A percentile compares a stretch with the other conserved stretches of the same genome.
phyloP scores from a whole-genome alignment of 768 basidiomycete species.

The Leccinum boreale region DNA sequence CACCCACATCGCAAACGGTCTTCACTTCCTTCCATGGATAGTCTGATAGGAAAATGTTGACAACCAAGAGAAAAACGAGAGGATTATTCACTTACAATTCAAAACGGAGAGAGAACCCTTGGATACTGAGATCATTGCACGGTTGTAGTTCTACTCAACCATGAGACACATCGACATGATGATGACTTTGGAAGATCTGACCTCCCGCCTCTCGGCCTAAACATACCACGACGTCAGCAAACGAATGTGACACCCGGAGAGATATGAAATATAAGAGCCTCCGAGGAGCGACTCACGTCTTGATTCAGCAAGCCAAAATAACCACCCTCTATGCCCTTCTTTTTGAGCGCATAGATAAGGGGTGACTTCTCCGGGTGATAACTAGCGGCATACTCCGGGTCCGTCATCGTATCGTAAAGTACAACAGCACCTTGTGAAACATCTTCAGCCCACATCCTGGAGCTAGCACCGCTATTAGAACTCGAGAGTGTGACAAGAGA shows the following conservation, averaged over 20 bases:
- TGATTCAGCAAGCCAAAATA: slow-evolving; percentile 22
- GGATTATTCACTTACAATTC: background rate
- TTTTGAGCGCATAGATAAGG: slow-evolving; percentile 17
- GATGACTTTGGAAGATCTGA: background rate
- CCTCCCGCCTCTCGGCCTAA: slow-evolving; percentile 16
- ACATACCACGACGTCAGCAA: background rate
- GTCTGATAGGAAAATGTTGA: background rate
- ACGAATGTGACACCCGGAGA: background rate
- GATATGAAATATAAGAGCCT: background rate
- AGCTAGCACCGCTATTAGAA: slow-evolving; percentile 8
- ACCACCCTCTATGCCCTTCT: slow-evolving; percentile 11
- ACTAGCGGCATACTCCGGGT: slow-evolving; percentile 23
- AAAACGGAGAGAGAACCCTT: slow-evolving; percentile 14
- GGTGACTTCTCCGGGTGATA: slow-evolving; percentile 21
- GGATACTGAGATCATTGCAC: slow-evolving; percentile 22
- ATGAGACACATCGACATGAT: background rate
- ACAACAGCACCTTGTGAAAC: slow-evolving; percentile 11
- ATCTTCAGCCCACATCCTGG: slow-evolving; percentile 9
- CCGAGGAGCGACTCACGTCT: slow-evolving; percentile 15
- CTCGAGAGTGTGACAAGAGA: slow-evolving; percentile 25
- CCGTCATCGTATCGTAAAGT: slow-evolving; percentile 26
- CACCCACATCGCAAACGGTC: background rate
- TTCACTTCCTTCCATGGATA: background rate
- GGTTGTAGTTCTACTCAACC: slow-evolving; percentile 16
- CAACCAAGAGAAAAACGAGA: background rate